These are phyloP conservation scores for Pistacia atlantica DNA, from an alignment of 345 rosid species.

Conservation along the genomic window DNA sequence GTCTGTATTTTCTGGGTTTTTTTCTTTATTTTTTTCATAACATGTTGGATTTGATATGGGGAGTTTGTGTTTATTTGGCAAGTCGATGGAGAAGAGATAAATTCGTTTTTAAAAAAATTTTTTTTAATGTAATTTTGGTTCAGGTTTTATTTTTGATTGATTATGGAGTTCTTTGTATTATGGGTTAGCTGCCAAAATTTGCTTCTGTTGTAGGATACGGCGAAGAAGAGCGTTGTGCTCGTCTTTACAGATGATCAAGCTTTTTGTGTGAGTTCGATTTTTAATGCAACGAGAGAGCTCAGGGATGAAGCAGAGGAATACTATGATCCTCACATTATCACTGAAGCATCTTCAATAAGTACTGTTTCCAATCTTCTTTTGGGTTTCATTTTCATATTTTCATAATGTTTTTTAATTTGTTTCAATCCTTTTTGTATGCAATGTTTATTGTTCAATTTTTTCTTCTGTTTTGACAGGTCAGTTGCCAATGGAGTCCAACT, in stretches of 20 bases:
- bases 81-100: too few relatives aligned
- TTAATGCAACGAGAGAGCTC: conserved; percentile 29
- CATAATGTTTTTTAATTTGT: too few relatives aligned
- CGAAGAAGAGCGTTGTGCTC: conserved; percentile 27
- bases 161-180: too few relatives aligned
- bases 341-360: conserved; percentile 51
- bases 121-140: too few relatives aligned
- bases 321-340: conserved; percentile 36
- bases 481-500: conserved; percentile 65
- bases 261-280: conserved; percentile 29
- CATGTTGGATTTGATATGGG: too few relatives aligned
- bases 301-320: conserved; percentile 25
- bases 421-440: too few relatives aligned
- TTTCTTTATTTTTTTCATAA: too few relatives aligned
- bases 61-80: too few relatives aligned
- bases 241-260: conserved; percentile 43
- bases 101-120: too few relatives aligned
- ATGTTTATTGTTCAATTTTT: background rate
- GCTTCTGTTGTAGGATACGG: conserved; percentile 28
- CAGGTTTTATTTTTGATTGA: too few relatives aligned
- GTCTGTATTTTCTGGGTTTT: too few relatives aligned
- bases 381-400: background rate
- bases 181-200: too few relatives aligned
- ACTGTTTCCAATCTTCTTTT: conserved; percentile 9
- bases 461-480: conserved; percentile 46